phyloP scores from a whole-genome alignment of 1,284 basidiomycete genomes.

The Ganoderma meredithae region DNA sequence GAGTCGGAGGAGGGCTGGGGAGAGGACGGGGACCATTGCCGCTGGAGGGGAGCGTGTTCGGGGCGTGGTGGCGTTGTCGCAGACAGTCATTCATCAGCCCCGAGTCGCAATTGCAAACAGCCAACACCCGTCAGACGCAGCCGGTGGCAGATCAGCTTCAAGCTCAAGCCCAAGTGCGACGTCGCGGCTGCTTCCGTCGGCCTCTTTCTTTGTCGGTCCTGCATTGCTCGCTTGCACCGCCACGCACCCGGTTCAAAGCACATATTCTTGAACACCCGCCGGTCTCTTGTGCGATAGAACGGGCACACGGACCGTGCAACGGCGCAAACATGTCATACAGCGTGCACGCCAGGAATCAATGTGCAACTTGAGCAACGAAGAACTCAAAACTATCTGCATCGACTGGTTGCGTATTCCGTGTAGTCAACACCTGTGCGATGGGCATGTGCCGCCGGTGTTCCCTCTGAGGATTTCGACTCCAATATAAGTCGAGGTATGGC shows the following conservation, averaged over 20 bases:
- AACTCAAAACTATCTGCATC: neutral
- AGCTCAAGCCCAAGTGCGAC: neutral
- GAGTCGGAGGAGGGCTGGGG: neutral
- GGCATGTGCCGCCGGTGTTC: neutral
- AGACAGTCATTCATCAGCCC: neutral
- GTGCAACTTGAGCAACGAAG: neutral
- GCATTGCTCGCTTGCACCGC: neutral
- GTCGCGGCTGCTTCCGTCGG: too few relatives aligned
- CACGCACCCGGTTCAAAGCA: too few relatives aligned
- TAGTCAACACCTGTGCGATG: neutral
- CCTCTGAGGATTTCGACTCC: neutral
- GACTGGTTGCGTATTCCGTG: neutral
- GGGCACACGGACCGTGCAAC: neutral
- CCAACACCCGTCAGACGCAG: neutral
- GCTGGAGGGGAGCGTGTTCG: neutral
- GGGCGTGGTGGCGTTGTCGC: neutral
- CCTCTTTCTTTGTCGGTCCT: too few relatives aligned
- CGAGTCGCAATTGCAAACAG: neutral
- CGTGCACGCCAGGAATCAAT: neutral
- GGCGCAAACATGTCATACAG: neutral
- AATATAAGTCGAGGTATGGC: neutral
- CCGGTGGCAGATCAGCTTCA: neutral
- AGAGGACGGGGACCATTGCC: slow-evolving; percentile 3
- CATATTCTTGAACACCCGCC: neutral
- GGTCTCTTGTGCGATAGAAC: neutral